Percentiles rank a stretch among this genome's conserved stretches.
Conservation (phyloP, 441 rosid species). For the Croton laevigatus region DNA sequence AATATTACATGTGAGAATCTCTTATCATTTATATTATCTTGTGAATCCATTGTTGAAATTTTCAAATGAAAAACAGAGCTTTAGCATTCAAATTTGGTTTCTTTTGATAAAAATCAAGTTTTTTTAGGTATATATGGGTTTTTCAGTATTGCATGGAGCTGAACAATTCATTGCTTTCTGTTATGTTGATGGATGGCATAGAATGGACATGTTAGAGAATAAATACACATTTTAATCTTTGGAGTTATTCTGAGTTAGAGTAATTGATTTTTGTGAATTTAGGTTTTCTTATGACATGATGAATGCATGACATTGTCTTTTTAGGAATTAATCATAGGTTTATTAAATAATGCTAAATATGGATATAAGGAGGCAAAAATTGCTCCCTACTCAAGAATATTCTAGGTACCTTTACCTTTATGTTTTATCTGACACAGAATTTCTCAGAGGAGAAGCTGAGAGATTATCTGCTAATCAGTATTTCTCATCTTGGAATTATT, state of each 20-base stretch:
- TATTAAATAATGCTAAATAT: background rate
- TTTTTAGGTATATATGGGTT: background rate
- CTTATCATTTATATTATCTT: background rate
- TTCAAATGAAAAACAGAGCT: background rate
- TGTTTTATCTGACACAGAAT: conserved; percentile 4
- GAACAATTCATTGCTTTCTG: background rate
- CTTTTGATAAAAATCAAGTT: background rate
- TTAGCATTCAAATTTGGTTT: background rate
- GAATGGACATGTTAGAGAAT: background rate
- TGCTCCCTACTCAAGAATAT: background rate
- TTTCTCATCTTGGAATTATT: conserved; percentile 5
- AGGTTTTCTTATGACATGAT: background rate
- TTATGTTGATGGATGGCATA: background rate
- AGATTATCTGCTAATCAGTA: background rate
- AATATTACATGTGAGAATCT: background rate
- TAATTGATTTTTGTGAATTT: background rate
- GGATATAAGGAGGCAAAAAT: background rate
- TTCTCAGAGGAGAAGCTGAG: background rate
- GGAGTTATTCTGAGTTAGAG: background rate
- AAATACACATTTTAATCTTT: background rate
- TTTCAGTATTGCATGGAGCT: background rate
- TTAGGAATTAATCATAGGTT: background rate
- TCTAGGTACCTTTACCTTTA: background rate
- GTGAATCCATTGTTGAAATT: background rate
- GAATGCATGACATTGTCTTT: background rate